Conservation (phyloP, 257 asterid genomes). For the Capsicum rhomboideum region DNA sequence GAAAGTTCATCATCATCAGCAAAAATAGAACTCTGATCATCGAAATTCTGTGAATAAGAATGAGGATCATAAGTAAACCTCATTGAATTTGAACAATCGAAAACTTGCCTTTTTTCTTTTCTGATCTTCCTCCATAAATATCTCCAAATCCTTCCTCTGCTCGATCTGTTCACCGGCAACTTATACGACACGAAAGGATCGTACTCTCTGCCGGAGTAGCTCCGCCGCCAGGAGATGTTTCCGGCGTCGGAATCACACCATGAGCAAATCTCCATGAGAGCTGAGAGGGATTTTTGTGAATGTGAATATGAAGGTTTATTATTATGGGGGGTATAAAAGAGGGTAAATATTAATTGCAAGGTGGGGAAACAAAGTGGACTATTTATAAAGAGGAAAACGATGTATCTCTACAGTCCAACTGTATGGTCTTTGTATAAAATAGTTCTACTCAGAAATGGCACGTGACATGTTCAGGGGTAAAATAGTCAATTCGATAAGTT, state of each 20-base stretch:
- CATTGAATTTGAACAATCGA: conserved; percentile 31
- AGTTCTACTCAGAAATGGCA: conserved; percentile 9
- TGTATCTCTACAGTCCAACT: background rate
- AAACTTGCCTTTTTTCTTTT: conserved; percentile 48
- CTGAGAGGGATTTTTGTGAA: background rate
- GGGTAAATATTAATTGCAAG: background rate
- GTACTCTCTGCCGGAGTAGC: background rate
- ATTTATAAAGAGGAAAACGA: conserved; percentile 12
- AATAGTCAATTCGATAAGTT: background rate
- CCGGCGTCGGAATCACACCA: background rate
- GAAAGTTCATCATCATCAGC: conserved; percentile 46
- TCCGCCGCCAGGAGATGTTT: background rate
- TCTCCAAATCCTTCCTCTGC: conserved; percentile 34
- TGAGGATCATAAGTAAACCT: conserved; percentile 59
- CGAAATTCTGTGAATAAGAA: conserved; percentile 77
- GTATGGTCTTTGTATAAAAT: background rate
- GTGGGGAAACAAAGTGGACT: background rate
- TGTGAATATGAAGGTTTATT: background rate
- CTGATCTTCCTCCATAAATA: conserved; percentile 62
- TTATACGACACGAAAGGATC: background rate
- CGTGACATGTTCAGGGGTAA: conserved; percentile 6
- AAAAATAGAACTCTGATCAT: conserved; percentile 32
- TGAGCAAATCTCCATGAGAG: background rate
- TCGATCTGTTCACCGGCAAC: conserved; percentile 25
- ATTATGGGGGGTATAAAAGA: background rate